phyloP scores from a whole-genome alignment of 108 stramenopile species.

The Chaetoceros muelleri region DNA sequence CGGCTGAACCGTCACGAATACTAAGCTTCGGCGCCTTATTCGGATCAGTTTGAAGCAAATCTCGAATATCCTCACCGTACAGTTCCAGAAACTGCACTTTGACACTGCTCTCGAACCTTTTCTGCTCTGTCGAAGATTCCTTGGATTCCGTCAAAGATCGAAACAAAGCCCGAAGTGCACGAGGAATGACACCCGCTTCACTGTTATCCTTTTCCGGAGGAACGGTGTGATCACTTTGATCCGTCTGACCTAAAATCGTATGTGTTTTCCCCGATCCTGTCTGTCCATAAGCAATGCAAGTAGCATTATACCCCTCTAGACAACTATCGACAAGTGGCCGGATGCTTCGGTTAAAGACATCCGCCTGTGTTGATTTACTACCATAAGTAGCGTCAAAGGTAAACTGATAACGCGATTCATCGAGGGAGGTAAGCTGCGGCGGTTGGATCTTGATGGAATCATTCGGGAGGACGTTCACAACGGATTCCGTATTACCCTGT shows the following conservation, averaged over 20 bases:
- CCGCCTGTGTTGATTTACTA: conserved; percentile 25
- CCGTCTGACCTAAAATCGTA: conserved; percentile 37
- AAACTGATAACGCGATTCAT: conserved; percentile 11
- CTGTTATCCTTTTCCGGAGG: conserved; percentile 25
- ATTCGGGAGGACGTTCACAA: not conserved
- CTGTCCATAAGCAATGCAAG: conserved; percentile 94
- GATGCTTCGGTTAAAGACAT: conserved; percentile 40
- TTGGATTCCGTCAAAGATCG: conserved; percentile 19
- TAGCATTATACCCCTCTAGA: conserved; percentile 94
- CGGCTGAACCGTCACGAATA: conserved; percentile 54
- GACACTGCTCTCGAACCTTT: conserved; percentile 40
- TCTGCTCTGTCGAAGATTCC: conserved; percentile 3
- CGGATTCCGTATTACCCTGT: conserved; percentile 15
- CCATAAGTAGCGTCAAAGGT: conserved; percentile 63
- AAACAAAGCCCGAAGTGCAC: conserved; percentile 57
- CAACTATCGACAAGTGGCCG: conserved; percentile 45
- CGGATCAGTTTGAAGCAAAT: conserved; percentile 55
- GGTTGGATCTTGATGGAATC: not conserved
- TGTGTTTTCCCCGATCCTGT: conserved; percentile 87
- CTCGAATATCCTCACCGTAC: conserved; percentile 86
- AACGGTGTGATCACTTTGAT: conserved; percentile 6
- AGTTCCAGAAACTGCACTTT: conserved; percentile 76
- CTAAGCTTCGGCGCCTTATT: conserved; percentile 30
- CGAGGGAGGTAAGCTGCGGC: not conserved
- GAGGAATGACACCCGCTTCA: conserved; percentile 61